Evolutionary conservation across 1,284 basidiomycete species (phyloP).

Genomic region (Afroboletus lepidellus): DNA sequence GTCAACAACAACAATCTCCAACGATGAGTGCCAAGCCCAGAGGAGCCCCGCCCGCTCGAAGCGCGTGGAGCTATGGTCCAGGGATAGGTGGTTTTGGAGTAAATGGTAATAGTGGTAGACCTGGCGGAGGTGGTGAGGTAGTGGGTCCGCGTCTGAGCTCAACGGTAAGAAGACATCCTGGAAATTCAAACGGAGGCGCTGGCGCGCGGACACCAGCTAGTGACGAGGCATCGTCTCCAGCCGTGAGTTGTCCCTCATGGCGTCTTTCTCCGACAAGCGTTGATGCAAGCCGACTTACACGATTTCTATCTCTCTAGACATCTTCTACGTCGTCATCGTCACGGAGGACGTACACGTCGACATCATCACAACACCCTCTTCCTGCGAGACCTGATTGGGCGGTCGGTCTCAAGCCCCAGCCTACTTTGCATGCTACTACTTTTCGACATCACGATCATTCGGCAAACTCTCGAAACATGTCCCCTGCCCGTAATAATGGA

Average conservation of each 20-base stretch:
- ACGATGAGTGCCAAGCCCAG: constrained; percentile 34
- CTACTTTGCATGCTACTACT: constrained; percentile 51
- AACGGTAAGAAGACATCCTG: constrained; percentile 50
- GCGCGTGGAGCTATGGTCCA: constrained; percentile 69
- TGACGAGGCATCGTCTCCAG: constrained; percentile 71
- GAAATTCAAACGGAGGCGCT: constrained; percentile 47
- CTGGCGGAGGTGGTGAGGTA: constrained; percentile 39
- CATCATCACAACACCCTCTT: constrained; percentile 74
- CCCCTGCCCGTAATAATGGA: constrained; percentile 39
- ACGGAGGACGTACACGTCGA: constrained; percentile 66
- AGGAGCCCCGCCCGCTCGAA: constrained; percentile 46
- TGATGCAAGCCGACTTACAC: constrained; percentile 6
- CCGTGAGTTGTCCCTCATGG: constrained; percentile 51
- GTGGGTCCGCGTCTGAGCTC: constrained; percentile 63
- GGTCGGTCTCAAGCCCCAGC: constrained; percentile 72
- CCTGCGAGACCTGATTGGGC: constrained; percentile 83
- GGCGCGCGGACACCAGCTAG: constrained; percentile 58
- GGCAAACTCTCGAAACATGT: constrained; percentile 39
- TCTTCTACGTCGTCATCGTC: constrained; percentile 79
- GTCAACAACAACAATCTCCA: constrained; percentile 31
- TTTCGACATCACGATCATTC: constrained; percentile 44
- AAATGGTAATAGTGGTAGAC: constrained; percentile 21
- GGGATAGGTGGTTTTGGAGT: constrained; percentile 46
- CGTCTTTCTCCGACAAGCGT: neutral
- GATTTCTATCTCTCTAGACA: constrained; percentile 39